Evolutionary conservation across 768 basidiomycete species (phyloP), one percentile per base, ranked within the genome.

Genomic region (Suillus lakei): DNA sequence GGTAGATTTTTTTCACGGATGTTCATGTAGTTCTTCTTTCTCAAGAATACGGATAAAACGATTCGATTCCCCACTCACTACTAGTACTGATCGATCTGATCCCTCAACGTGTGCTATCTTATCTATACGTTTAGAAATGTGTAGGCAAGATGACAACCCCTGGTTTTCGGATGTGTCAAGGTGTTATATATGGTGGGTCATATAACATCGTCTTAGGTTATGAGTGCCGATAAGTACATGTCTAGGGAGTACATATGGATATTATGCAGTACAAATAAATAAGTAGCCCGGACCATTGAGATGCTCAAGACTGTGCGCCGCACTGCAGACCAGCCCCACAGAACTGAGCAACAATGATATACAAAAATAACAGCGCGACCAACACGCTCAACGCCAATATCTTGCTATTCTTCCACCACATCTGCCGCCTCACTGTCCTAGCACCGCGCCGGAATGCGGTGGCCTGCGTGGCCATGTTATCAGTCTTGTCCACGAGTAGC

Each of bases 401-500:
- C 78, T 89, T 91, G 71, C 79, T 87, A 68, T 91, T 94, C 79
- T 86, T 88, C 93, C 93, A 95, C 90, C 93, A 94, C 91, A 94
- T 93, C 75, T 93, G 87, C 64, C 92, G 82, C 46, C 94, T 81
- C 26, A 91, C 89, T n/a, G 83, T 88, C 50, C 94, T 82, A 18
- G 96, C 96, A 7, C 96, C 96, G 60, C 96, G 81, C 54, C 95
- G 81, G 80, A 99, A 99, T 8, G 94, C 95, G 4, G 93, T 93
- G 5, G 97, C 95, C 77, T 99, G 96, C 12, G 89, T 91, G 8
- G 93, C 92, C 89, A 99, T 93, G 62, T 85, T 91, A 74, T 98
- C 96, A 34, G 98, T 99, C 84, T 98, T 98, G 81, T 98, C 95
- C 36, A 99, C 93, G 60, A 99, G 85, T 21, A 98, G 84, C 76